Evolutionary conservation across 805 yeast genomes (phyloP).

Genomic region (Cyberlindnera euphorbiiphila): DNA sequence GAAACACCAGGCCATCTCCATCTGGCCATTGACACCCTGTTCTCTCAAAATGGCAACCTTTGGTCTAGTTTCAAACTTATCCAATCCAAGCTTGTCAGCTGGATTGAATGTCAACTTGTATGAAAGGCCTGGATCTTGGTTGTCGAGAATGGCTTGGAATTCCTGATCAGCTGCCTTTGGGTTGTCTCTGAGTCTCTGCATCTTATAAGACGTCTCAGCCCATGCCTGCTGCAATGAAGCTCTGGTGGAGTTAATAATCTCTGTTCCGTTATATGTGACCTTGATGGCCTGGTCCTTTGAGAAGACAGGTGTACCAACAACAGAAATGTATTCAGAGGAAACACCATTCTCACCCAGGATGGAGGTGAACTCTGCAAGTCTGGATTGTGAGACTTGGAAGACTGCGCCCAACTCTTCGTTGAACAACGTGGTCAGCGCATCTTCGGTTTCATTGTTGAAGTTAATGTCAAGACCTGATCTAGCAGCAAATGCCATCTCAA

Average conservation of each 20-base stretch:
- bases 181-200: constrained; percentile 91
- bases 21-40: constrained; percentile 97
- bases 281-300: constrained; percentile 48
- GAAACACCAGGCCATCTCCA: constrained; percentile 98
- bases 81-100: constrained; percentile 41
- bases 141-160: constrained; percentile 66
- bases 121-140: constrained; percentile 84
- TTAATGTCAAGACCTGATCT: constrained; percentile 74
- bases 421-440: constrained; percentile 59
- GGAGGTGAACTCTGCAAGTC: constrained; percentile 49
- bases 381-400: constrained; percentile 69
- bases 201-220: constrained; percentile 83
- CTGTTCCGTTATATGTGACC: constrained; percentile 43
- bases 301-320: constrained; percentile 69
- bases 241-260: constrained; percentile 53
- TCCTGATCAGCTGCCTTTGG: constrained; percentile 90
- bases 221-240: constrained; percentile 75
- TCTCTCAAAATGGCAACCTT: constrained; percentile 95
- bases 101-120: constrained; percentile 74
- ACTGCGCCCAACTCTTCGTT: constrained; percentile 96
- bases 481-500: constrained; percentile 97
- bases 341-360: constrained; percentile 60
- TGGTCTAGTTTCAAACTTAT: constrained; percentile 48
- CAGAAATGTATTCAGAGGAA: constrained; percentile 45
- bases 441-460: constrained; percentile 35